Evolutionary conservation across 2,329 filamentous ascomycete genomes (phyloP), one percentile per base, ranked within the genome.

Genomic region (Fusarium sp.): DNA sequence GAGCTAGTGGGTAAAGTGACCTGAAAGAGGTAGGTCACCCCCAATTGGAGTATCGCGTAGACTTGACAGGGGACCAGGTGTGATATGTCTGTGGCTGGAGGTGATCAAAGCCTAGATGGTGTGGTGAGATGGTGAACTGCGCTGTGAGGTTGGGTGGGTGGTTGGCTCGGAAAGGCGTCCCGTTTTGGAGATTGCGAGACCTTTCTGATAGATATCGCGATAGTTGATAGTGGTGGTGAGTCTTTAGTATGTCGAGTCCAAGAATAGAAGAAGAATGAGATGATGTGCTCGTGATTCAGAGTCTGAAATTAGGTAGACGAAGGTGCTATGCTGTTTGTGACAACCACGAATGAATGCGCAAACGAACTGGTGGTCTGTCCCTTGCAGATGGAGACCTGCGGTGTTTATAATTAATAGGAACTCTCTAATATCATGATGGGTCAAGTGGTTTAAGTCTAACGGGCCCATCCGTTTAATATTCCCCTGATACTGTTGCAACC

Each of bases 11-110:
- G 24, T 49, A 70, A 49, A 67, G 55, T 18, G 61, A 53, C 51
- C 66, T 63, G 56, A 70, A 69, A 70, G 62, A 68, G 67, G 62
- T 68, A 70, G 67, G 67, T 71, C 45, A 14, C 40, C 56, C 29
- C 50, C 29, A 51, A 57, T 68, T 68, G 49, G 56, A 58, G 66
- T 55, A 60, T 53, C 50, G 56, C 49, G 43, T 50, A n/a, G 42
- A n/a, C 44, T 57, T 51, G 45, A 67, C 67, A 71, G 62, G 67
- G 65, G 46, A 51, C 46, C 46, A 30, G 47, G 45, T 34, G 32
- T 57, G 64, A 51, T 65, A 44, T 71, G 54, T 47, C 53, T 71
- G 68, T 71, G 66, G 66, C 63, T 71, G 56, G 68, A 68, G 34
- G 30, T 47, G 34, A 38, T 51, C 30, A 51, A 18, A 32, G 34